A percentile compares a stretch with the other conserved stretches of the same genome.
Conservation (phyloP, 192 early-diverging fungal species). For the Gaertneriomyces semiglobifer region DNA sequence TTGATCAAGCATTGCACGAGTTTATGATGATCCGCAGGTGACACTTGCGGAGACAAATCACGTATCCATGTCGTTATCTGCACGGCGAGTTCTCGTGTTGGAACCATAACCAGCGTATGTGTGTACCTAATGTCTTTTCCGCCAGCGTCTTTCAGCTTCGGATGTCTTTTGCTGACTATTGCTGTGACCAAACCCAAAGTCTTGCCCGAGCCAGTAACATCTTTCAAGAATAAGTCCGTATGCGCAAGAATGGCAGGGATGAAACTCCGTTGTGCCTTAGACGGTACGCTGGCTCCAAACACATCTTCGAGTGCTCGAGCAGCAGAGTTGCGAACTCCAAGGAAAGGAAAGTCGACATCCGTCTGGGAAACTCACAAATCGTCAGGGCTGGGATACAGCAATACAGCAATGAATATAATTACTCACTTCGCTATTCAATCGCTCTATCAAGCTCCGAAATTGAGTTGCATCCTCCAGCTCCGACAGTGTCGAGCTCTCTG, state of each 20-base stretch:
- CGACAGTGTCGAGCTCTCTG: too few species aligned
- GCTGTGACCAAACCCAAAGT: constrained; percentile 39
- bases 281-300: constrained; percentile 14
- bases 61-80: constrained; percentile 32
- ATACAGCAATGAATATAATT: too few species aligned
- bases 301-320: constrained; percentile 7
- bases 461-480: too few species aligned
- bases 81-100: constrained; percentile 45
- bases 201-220: constrained; percentile 49
- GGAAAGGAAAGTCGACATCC: constrained; percentile 9
- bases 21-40: constrained; percentile 15
- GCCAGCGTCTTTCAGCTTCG: not conserved
- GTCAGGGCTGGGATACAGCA: too few species aligned
- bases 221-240: constrained; percentile 39
- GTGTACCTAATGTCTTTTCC: constrained; percentile 29
- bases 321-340: constrained; percentile 9
- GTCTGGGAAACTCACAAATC: not conserved
- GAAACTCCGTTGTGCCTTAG: constrained; percentile 29
- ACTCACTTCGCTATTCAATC: too few species aligned
- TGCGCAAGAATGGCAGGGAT: constrained; percentile 39
- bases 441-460: too few species aligned
- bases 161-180: constrained; percentile 34
- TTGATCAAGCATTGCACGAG: constrained; percentile 41
- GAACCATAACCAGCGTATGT: constrained; percentile 37
- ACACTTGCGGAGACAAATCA: constrained; percentile 9